Percentiles rank a stretch among this genome's conserved stretches.
Evolutionary conservation across 441 rosid species (phyloP).

Genomic region (Erysimum cheiri): DNA sequence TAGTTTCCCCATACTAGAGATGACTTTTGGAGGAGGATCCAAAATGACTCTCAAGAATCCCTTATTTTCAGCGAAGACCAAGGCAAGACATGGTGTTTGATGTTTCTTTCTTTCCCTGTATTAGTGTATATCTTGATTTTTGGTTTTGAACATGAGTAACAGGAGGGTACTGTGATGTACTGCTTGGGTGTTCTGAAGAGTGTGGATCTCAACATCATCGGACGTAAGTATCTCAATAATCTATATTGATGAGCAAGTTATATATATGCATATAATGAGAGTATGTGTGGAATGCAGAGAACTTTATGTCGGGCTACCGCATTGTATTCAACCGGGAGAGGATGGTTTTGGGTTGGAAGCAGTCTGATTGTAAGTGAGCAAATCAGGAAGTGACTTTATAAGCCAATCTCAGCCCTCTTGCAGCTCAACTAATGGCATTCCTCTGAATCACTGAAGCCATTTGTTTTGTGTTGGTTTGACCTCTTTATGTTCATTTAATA

Average conservation of each 20-base stretch:
- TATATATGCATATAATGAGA: constrained; percentile 5
- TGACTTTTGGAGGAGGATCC: constrained; percentile 76
- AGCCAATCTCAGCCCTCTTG: constrained; percentile 24
- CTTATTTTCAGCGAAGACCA: constrained; percentile 46
- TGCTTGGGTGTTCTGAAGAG: constrained; percentile 76
- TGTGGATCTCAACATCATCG: constrained; percentile 59
- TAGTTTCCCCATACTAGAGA: constrained; percentile 46
- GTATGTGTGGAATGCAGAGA: constrained; percentile 57
- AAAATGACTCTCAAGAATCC: constrained; percentile 44
- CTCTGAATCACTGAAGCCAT: constrained; percentile 23
- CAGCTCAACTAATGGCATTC: constrained; percentile 34
- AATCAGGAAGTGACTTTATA: not conserved
- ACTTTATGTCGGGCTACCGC: constrained; percentile 81
- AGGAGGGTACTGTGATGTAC: constrained; percentile 50
- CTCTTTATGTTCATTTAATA: constrained; percentile 1
- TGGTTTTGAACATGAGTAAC: constrained; percentile 36
- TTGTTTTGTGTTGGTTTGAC: constrained; percentile 28
- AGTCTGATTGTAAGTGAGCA: constrained; percentile 69
- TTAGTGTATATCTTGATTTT: not conserved
- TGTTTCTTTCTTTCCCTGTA: not conserved
- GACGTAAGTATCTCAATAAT: constrained; percentile 68
- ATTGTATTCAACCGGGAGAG: constrained; percentile 77
- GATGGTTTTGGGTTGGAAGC: constrained; percentile 78
- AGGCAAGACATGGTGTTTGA: constrained; percentile 25
- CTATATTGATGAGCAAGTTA: not conserved